Base-by-base conservation (phyloP, 768 basidiomycete species). In the Phlebiopsis flavidoalba region DNA sequence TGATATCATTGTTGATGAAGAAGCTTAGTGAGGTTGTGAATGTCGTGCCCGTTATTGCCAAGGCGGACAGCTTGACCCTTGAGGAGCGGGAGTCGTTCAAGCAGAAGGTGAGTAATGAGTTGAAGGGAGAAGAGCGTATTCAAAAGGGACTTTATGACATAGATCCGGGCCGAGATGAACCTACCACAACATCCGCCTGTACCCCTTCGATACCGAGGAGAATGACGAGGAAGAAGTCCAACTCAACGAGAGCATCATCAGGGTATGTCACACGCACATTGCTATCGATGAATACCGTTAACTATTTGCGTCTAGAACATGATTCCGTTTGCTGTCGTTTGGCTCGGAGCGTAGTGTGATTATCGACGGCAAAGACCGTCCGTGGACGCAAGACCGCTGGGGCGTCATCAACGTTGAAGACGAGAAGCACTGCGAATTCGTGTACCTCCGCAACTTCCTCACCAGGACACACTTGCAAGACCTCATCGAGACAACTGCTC, bases 21-120 rank as follows among this genome's bases (percentile, higher is more conserved):
- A 98, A 98, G 80, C 80, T 99, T 63, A 91, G 91, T 73, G 97
- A 98, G 73, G 96, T 98, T 47, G 97, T 98, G 74, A 99, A 99
- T 68, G 96, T 99, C 56, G 95, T 99, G 8, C 96, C 96, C n/a
- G 91, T 99, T 63, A 98, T 99, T 69, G 96, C 97, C 66, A 99
- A 99, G 83, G 83, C 91, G 33, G 96, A 99, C 75, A 89, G 87
- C 64, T 81, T 99, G 79, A 98, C 95, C 1, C 73, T 92, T 60
- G 95, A 97, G 65, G 96, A 99, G 81, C 80, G 94, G 66, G 89
- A 89, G 59, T 80, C 80, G 49, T 99, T 99, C 84, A 99, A 99
- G 83, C 79, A 84, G 69, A 91, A 93, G 80, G 93, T 93, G 35
- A 17, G 79, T 69, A 7, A 37, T 43, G 22, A 15, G 48, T 19